Evolutionary conservation across 106 monocot genomes (phyloP), one percentile per base, ranked within the genome.

Genomic region (Apostasia shenzhenica): DNA sequence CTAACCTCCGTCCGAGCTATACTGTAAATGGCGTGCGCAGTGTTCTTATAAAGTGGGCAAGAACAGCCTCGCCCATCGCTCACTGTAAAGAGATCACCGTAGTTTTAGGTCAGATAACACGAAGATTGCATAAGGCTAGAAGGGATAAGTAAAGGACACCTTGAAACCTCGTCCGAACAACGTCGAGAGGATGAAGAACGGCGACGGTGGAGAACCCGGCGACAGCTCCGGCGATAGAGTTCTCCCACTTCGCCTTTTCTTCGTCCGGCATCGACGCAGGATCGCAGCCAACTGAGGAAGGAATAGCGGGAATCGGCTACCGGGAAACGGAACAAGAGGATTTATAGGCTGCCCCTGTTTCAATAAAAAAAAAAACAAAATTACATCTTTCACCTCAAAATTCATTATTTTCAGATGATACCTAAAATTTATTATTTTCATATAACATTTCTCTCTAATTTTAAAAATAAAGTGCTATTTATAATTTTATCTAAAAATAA

Each of bases 131-230:
- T 57, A 52, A 52, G 1, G 50, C 49, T 12, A 67, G 11, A 26
- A 14, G 37, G 53, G 13, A 41, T 10, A 64, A 69, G 8, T 3
- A 65, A 7, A 49, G 38, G 11, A 41, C 53, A 94, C 89, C 93
- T 83, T 91, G 94, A 61, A 94, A 91, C 41, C 94, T 77, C 42
- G 94, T 94, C 6, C 91, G 90, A 43, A 94, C 87, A 56, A 94
- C 94, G 59, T 94, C 94, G 67, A 94, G 87, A 14, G 93, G 93
- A 53, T 93, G 89, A 57, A 93, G 86, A 52, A 70, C 64, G 11
- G 89, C 81, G 71, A 86, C 89, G 63, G 86, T 86, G 66, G 89
- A 59, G 76, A 93, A 93, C 3, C 93, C 93, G 40, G 93, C 89
- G 55, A 84, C 61, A 11, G 84, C 83, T 53, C 93, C 93, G 38